A percentile compares a stretch with the other conserved stretches of the same genome.
Evolutionary conservation across 495 filamentous ascomycete species (phyloP).

Genomic region (Astrocystis sublimbata): DNA sequence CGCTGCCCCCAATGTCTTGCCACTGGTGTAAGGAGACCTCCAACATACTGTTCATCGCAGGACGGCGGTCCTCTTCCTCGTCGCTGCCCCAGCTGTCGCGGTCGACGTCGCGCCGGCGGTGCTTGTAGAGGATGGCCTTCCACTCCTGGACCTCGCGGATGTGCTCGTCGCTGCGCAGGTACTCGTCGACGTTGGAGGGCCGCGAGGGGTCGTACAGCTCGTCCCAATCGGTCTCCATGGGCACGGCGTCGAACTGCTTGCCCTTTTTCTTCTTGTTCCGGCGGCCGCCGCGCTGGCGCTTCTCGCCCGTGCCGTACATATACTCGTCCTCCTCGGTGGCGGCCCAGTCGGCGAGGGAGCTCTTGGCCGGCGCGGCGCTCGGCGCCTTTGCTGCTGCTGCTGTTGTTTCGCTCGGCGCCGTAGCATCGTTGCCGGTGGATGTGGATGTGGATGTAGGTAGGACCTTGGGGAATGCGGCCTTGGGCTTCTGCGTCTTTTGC

Average conservation of each 20-base stretch:
- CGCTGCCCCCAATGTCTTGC: neutral
- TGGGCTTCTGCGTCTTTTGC: slow-evolving; percentile 64
- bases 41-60: slow-evolving; percentile 51
- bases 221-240: slow-evolving; percentile 77
- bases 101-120: slow-evolving; percentile 56
- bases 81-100: slow-evolving; percentile 58
- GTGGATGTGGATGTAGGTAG: slow-evolving; percentile 31
- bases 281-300: slow-evolving; percentile 73
- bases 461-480: slow-evolving; percentile 56
- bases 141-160: slow-evolving; percentile 79
- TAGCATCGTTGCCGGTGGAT: slow-evolving; percentile 17
- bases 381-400: slow-evolving; percentile 11
- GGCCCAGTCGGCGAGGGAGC: slow-evolving; percentile 82
- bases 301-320: slow-evolving; percentile 51
- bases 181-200: slow-evolving; percentile 86
- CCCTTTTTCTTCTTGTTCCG: slow-evolving; percentile 70
- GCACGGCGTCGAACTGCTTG: slow-evolving; percentile 60
- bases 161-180: slow-evolving; percentile 82
- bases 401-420: neutral
- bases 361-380: slow-evolving; percentile 50
- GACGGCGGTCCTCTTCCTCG: slow-evolving; percentile 50
- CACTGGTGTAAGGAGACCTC: neutral
- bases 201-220: slow-evolving; percentile 86
- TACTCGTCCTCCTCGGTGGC: slow-evolving; percentile 66
- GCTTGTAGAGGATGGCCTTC: slow-evolving; percentile 82